Evolutionary conservation across 2,329 filamentous ascomycete genomes (phyloP).

Genomic region (Alternaria panax): DNA sequence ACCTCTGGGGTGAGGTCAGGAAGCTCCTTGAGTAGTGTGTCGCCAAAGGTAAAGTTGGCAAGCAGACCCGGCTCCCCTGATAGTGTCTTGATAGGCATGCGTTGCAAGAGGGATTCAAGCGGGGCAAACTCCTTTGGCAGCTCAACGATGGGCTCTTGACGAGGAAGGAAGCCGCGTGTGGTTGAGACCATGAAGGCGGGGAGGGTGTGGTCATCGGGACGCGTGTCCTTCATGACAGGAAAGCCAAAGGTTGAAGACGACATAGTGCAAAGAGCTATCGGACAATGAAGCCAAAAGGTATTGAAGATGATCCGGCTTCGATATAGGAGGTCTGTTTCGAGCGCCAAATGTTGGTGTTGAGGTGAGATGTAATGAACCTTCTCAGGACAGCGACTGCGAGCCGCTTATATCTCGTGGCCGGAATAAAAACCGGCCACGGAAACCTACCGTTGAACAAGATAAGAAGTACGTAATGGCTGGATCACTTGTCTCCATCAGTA

Average conservation of each 20-base stretch:
- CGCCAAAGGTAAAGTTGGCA: conserved; percentile 75
- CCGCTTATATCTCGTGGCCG: conserved; percentile 49
- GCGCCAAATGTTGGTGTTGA: conserved; percentile 11
- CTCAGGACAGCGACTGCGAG: conserved; percentile 21
- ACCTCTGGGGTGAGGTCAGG: conserved; percentile 78
- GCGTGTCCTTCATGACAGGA: conserved; percentile 68
- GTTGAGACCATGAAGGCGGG: conserved; percentile 83
- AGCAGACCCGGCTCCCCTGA: conserved; percentile 80
- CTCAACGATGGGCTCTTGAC: conserved; percentile 56
- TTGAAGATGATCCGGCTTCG: neutral
- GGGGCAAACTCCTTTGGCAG: conserved; percentile 77
- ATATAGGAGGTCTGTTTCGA: conserved; percentile 4
- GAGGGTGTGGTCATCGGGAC: conserved; percentile 67
- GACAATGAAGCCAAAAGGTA: conserved; percentile 5
- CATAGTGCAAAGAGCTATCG: conserved; percentile 50
- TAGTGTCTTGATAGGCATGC: conserved; percentile 79
- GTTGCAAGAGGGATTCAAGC: conserved; percentile 74
- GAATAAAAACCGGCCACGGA: conserved; percentile 41
- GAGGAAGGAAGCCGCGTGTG: conserved; percentile 75
- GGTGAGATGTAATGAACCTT: conserved; percentile 5
- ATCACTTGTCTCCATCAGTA: conserved; percentile 31
- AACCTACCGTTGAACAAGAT: conserved; percentile 42
- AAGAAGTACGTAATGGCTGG: conserved; percentile 49
- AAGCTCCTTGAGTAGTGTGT: conserved; percentile 74
- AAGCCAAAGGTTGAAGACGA: conserved; percentile 55